These are phyloP conservation scores for Nissolia schottii DNA, from an alignment of 306 rosid genomes.

Conservation along the genomic window DNA sequence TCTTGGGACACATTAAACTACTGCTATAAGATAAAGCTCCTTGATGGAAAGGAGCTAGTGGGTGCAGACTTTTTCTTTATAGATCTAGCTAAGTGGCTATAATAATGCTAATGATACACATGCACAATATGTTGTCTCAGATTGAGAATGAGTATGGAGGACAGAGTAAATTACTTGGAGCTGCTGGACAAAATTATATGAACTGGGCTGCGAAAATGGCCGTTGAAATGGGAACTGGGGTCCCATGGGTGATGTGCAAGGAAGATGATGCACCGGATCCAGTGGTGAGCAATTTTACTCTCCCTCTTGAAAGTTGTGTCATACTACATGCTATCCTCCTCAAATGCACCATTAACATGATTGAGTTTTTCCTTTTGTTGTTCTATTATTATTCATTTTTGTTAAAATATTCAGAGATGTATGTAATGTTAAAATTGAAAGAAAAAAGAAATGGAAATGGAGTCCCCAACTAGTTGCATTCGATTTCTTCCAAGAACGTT, in stretches of 20 bases:
- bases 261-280: constrained; percentile 99
- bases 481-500: not conserved
- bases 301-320: constrained; percentile 9
- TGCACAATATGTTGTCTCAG: constrained; percentile 36
- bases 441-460: no score
- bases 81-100: constrained; percentile 21
- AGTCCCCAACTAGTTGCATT: not conserved
- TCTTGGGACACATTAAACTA: not conserved
- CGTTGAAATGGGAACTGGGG: constrained; percentile 82
- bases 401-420: not conserved
- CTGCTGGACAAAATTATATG: constrained; percentile 76
- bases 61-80: constrained; percentile 2
- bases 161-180: constrained; percentile 80
- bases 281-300: constrained; percentile 55
- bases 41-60: not conserved
- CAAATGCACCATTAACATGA: not conserved
- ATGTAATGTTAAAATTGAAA: not conserved
- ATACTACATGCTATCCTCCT: not conserved
- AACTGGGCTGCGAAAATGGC: constrained; percentile 99
- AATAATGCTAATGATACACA: not conserved
- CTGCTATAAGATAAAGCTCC: not conserved
- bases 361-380: not conserved
- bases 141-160: constrained; percentile 95
- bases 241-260: constrained; percentile 99
- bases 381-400: not conserved